Evolutionary conservation across 83 land plant species (phyloP).

Genomic region (Diphasiastrum complanatum): DNA sequence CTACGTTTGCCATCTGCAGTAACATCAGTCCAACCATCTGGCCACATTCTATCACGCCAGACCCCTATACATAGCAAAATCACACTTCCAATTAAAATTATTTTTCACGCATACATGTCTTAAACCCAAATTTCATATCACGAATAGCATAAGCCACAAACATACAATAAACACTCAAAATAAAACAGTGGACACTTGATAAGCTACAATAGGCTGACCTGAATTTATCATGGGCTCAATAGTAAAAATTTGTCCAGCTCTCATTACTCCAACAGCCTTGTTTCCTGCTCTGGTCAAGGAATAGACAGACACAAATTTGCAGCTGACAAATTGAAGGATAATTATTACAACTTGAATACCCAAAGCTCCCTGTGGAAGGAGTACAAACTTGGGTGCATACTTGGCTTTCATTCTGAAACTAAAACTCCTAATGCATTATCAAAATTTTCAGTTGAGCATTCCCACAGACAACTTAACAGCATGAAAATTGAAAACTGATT

Average conservation of each 20-base stretch:
- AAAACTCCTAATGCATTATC: too few relatives aligned
- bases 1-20: constrained; percentile 96
- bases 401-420: too few relatives aligned
- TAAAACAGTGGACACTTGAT: not conserved
- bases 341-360: too few relatives aligned
- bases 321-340: not conserved
- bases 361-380: too few relatives aligned
- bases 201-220: constrained; percentile 34
- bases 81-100: too few relatives aligned
- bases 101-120: too few relatives aligned
- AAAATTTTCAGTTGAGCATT: not conserved
- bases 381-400: too few relatives aligned
- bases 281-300: constrained; percentile 51
- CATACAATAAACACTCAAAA: not conserved
- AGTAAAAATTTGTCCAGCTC: constrained; percentile 93
- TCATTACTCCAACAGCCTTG: constrained; percentile 98
- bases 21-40: constrained; percentile 98
- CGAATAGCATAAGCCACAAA: not conserved
- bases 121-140: too few relatives aligned
- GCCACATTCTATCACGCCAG: constrained; percentile 98
- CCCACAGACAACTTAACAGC: not conserved
- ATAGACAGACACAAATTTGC: constrained; percentile 9
- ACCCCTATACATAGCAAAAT: constrained; percentile 38
- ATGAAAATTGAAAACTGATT: not conserved
- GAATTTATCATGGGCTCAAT: constrained; percentile 98